Evolutionary conservation across 495 filamentous ascomycete species (phyloP).

Genomic region (Penicillium samsonianum): DNA sequence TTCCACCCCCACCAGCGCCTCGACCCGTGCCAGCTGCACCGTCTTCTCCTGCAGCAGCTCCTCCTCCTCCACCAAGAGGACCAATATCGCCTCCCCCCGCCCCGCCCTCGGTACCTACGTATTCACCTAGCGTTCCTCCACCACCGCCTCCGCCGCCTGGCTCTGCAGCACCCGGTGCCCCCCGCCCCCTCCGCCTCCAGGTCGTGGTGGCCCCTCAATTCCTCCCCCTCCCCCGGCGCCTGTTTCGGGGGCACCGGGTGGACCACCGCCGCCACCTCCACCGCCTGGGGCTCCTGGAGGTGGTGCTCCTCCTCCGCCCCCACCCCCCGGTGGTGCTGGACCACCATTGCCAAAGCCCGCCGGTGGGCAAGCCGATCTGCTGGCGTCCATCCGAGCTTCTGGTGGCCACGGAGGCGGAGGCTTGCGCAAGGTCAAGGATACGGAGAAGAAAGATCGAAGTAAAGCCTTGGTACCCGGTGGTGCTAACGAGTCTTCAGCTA

Average conservation of each 20-base stretch:
- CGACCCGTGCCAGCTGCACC: conserved; percentile 41
- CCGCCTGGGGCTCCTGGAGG: conserved; percentile 40
- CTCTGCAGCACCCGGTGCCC: conserved; percentile 23
- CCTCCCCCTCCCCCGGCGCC: conserved; percentile 36
- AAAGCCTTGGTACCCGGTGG: conserved; percentile 64
- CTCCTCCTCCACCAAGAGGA: conserved; percentile 33
- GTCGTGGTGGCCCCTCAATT: conserved; percentile 46
- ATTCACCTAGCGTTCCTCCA: conserved; percentile 23
- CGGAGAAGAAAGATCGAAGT: conserved; percentile 79
- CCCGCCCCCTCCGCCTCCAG: conserved; percentile 27
- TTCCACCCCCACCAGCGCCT: conserved; percentile 57
- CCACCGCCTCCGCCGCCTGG: conserved; percentile 34
- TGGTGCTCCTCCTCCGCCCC: conserved; percentile 66
- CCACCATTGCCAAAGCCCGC: conserved; percentile 54
- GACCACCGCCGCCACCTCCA: conserved; percentile 51
- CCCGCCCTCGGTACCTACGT: conserved; percentile 19
- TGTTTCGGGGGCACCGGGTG: conserved; percentile 44
- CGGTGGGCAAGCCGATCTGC: conserved; percentile 62
- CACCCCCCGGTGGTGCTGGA: conserved; percentile 64
- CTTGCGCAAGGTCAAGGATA: conserved; percentile 78
- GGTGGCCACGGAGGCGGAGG: conserved; percentile 67
- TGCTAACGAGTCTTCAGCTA: conserved; percentile 53
- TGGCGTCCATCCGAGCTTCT: conserved; percentile 79
- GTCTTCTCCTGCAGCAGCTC: conserved; percentile 29
- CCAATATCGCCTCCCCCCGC: conserved; percentile 33